These are phyloP conservation scores for Millerozyma miso DNA, from an alignment of 805 yeast species.

Conservation along the genomic window DNA sequence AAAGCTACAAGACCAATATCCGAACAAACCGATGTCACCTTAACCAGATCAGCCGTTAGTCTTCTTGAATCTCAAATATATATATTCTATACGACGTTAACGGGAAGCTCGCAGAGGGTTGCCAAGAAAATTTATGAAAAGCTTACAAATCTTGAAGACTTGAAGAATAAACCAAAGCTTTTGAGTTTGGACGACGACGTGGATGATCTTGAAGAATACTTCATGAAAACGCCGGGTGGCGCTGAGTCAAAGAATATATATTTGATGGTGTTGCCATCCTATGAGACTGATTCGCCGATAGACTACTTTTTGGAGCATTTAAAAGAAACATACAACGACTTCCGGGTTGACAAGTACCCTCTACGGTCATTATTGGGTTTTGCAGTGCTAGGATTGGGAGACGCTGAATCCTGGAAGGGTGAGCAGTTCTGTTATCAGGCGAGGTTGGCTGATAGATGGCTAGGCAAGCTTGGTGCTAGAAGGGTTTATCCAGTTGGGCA, in stretches of 20 bases:
- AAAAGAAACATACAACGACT: conserved; percentile 77
- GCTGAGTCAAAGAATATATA: conserved; percentile 47
- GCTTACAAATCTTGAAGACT: conserved; percentile 23
- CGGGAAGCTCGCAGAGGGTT: conserved; percentile 73
- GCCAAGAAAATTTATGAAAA: conserved; percentile 50
- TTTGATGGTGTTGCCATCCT: conserved; percentile 77
- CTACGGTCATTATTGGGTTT: conserved; percentile 67
- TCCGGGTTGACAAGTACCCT: conserved; percentile 81
- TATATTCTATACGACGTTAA: conserved; percentile 79
- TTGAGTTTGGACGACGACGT: conserved; percentile 75
- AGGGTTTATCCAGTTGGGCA: conserved; percentile 80
- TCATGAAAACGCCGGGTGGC: conserved; percentile 55
- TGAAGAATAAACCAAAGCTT: conserved; percentile 44
- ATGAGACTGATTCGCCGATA: conserved; percentile 88
- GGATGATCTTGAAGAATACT: conserved; percentile 79
- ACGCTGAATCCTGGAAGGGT: conserved; percentile 73
- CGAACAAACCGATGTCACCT: conserved; percentile 25
- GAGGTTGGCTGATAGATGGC: conserved; percentile 61
- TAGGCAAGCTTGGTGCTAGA: conserved; percentile 82
- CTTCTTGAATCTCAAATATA: conserved; percentile 53
- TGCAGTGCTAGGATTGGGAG: conserved; percentile 85
- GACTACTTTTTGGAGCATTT: conserved; percentile 81
- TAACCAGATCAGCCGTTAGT: conserved; percentile 36
- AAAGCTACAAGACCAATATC: conserved; percentile 30
- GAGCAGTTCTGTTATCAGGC: conserved; percentile 87